Base-by-base conservation (phyloP, 2,329 filamentous ascomycete species). In the Macrophomina pseudophaseolina region DNA sequence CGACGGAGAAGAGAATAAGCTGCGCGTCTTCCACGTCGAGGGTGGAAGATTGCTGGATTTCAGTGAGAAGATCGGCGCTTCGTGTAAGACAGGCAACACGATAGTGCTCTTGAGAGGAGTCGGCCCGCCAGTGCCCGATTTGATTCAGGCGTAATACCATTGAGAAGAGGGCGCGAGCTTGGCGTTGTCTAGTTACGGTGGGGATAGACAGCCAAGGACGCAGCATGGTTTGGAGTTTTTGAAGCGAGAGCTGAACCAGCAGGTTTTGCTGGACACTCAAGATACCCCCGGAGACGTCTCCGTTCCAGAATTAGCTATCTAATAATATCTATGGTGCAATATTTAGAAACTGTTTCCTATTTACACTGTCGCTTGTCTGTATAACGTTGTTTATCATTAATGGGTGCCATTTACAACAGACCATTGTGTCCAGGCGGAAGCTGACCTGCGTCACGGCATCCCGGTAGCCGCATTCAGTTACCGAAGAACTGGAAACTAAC, bases 21-120 rank as follows among this genome's bases (percentile, higher is more conserved):
- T 99, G 70, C 83, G 95, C 8, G 88, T 99, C 0, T 99, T 97
- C 74, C 94, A 98, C 76, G 92, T 99, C 0, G 94, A 99, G 75
- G 92, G 91, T 0, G 95, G 95, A 0, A 83, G 93, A 67, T 78
- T 99, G 69, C 79, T 99, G 69, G 94, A 95, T 68, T 99, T 96
- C 74, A 88, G 86, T 30, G 94, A 97, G 79, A 94, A 94, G 82
- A 83, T 97, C 65, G 93, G 93, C 4, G 83, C 84, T 63, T 85
- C 84, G 33, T 82, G 96, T 67, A 87, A 87, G 70, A 94, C 87
- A 71, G 95, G 95, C 1, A 94, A 99, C 76, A 97, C 93, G 11
- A 88, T 99, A 70, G 93, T 98, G 30, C 76, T 99, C 73, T 74
- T 99, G 64, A 85, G 95, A 69, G 95, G 95, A 0, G 90, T 97